Base-by-base conservation (phyloP, 1,284 basidiomycete genomes). In the Sparassis latifolia region DNA sequence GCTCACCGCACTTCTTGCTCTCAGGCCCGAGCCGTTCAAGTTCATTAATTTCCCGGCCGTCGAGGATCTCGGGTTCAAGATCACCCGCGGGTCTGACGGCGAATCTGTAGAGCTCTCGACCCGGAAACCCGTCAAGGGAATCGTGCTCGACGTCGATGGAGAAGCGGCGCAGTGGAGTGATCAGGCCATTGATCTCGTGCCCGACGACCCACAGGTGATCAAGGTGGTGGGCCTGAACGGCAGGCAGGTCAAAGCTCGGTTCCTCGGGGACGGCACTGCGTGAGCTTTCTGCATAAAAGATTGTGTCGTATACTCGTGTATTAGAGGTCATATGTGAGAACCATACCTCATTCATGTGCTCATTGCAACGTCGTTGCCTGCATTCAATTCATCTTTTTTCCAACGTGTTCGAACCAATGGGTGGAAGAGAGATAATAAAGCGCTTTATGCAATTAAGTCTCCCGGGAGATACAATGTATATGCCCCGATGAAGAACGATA, bases 1-100 rank as follows among this genome's bases (percentile, higher is more conserved):
- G 20, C 20, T 20, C 20, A 20, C 20, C 20, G 20, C 20, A 20
- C 20, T 20, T 20, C 32, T 47, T 40, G 28, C 32, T 49, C 47
- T 63, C 61, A 92, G 89, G 89, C 89, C 89, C 9, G 89, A 93
- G 66, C 92, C 92, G 31, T 94, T 86, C 77, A 95, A 96, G 69
- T 94, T 82, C 69, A 83, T 95, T 66, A 74, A 79, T 44, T 93
- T 92, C 75, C 89, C 91, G 38, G 61, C 78, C 27, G 67, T 76
- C 42, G 66, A 76, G 47, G 75, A 79, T 50, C 63, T 86, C 32
- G 80, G 78, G 28, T 72, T 93, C 48, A 67, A 74, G 48, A 75
- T 84, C 49, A 65, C 62, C 5, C 71, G 80, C 9, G 67, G 65
- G n/a, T 55, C 62, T 4, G 80, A 84, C 53, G 82, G 82, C 30